Conservation (phyloP, 371 early-diverging fungal genomes). For the Zopfochytrium polystomum region DNA sequence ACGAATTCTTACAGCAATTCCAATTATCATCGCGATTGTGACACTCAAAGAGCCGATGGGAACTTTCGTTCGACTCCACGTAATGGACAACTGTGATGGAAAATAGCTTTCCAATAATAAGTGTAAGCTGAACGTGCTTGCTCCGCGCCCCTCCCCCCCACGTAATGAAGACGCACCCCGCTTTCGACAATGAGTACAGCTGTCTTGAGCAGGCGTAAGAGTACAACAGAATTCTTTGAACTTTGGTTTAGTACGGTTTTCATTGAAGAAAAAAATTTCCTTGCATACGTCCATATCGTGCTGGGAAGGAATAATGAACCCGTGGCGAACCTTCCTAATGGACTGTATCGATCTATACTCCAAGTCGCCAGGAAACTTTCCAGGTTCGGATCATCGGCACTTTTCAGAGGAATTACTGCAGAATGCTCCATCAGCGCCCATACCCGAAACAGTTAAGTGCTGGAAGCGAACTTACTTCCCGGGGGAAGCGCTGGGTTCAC, state of each 20-base stretch:
- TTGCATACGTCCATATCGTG: neutral
- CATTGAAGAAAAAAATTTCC: too few relatives aligned
- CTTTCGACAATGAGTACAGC: neutral
- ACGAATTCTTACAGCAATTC: slow-evolving; percentile 1
- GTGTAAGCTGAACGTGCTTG: too few relatives aligned
- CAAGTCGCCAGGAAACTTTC: neutral
- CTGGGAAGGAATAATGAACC: slow-evolving; percentile 3
- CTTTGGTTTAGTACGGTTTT: neutral
- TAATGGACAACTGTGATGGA: slow-evolving; percentile 2
- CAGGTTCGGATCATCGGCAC: neutral
- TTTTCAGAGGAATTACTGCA: too few relatives aligned
- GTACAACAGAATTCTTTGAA: slow-evolving; percentile 2
- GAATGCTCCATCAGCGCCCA: too few relatives aligned
- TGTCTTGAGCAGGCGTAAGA: slow-evolving; percentile 11
- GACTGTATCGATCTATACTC: neutral
- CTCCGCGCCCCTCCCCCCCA: too few relatives aligned
- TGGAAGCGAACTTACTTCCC: neutral
- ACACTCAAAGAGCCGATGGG: slow-evolving; percentile 1
- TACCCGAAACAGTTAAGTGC: too few relatives aligned
- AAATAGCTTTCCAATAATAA: too few relatives aligned
- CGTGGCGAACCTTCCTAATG: slow-evolving; percentile 2
- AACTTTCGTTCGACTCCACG: slow-evolving; percentile 1
- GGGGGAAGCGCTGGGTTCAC: neutral
- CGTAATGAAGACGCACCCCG: slow-evolving; percentile 5
- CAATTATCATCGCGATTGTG: neutral